A percentile compares a stretch with the other conserved stretches of the same genome.
Conservation (phyloP, 2,329 filamentous ascomycete species). For the Chaetomiaceae sp. region DNA sequence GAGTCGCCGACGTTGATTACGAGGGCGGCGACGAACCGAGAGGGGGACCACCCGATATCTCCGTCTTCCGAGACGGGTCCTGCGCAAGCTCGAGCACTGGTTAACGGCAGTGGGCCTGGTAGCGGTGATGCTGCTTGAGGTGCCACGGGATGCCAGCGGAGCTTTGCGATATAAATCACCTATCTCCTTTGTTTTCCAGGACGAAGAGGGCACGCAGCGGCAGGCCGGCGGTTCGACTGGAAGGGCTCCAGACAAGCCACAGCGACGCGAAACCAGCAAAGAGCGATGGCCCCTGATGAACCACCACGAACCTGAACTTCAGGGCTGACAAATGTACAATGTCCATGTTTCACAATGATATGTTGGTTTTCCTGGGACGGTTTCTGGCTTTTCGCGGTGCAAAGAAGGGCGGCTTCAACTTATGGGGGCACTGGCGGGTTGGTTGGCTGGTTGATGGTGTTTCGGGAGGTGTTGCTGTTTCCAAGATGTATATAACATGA, state of each 20-base stretch:
- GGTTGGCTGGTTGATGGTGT: not conserved
- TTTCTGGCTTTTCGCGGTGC: not conserved
- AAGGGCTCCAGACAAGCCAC: too few species aligned
- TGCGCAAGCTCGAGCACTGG: constrained; percentile 25
- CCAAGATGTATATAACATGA: not conserved
- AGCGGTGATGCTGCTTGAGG: not conserved
- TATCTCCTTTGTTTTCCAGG: not conserved
- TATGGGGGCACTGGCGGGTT: not conserved
- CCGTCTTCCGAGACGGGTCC: constrained; percentile 26
- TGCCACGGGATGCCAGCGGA: not conserved
- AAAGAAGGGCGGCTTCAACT: not conserved
- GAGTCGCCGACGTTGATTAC: constrained; percentile 21
- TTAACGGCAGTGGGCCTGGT: constrained; percentile 27
- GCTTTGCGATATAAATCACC: not conserved
- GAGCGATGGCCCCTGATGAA: not conserved
- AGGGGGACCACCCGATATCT: constrained; percentile 24
- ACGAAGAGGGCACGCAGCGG: not conserved
- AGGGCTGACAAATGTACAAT: not conserved
- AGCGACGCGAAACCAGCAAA: not conserved
- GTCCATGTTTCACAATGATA: not conserved
- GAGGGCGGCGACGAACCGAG: constrained; percentile 21
- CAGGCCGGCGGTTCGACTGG: too few species aligned
- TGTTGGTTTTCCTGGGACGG: not conserved
- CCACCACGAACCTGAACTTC: not conserved
- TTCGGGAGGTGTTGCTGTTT: not conserved